A percentile compares a stretch with the other conserved stretches of the same genome.
Conservation (phyloP, 2,329 filamentous ascomycete species). For the Aspergillus terreus region DNA sequence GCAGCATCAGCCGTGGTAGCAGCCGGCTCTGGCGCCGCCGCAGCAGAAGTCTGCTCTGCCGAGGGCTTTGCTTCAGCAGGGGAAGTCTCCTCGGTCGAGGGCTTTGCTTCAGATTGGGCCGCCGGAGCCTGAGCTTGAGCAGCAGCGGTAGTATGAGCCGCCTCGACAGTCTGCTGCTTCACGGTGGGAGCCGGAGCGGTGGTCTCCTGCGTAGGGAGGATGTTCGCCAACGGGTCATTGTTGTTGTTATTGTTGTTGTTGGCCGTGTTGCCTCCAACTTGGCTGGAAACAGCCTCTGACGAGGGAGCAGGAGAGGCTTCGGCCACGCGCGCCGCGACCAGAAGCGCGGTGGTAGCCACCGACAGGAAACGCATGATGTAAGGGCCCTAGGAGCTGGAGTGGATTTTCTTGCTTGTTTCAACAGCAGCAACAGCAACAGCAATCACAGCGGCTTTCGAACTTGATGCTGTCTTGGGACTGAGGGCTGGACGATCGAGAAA, state of each 20-base stretch:
- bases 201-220: neutral
- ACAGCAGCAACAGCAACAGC: slow-evolving; percentile 2
- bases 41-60: neutral
- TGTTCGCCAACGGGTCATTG: neutral
- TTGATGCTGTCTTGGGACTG: slow-evolving; percentile 1
- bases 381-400: neutral
- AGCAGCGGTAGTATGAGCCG: neutral
- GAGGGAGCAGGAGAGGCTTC: neutral
- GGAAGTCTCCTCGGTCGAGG: neutral
- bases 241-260: neutral
- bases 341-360: neutral
- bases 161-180: neutral
- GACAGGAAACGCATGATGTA: slow-evolving; percentile 1
- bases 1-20: neutral
- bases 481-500: neutral
- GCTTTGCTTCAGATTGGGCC: neutral
- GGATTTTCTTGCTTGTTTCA: neutral
- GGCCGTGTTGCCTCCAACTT: neutral
- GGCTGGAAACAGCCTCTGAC: neutral
- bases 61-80: neutral
- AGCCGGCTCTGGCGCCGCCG: too few species aligned
- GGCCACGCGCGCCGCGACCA: neutral
- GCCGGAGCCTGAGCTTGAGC: neutral
- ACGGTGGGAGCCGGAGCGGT: neutral
- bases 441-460: neutral